Conservation (phyloP, 1,284 basidiomycete genomes). For the Malassezia obtusa region DNA sequence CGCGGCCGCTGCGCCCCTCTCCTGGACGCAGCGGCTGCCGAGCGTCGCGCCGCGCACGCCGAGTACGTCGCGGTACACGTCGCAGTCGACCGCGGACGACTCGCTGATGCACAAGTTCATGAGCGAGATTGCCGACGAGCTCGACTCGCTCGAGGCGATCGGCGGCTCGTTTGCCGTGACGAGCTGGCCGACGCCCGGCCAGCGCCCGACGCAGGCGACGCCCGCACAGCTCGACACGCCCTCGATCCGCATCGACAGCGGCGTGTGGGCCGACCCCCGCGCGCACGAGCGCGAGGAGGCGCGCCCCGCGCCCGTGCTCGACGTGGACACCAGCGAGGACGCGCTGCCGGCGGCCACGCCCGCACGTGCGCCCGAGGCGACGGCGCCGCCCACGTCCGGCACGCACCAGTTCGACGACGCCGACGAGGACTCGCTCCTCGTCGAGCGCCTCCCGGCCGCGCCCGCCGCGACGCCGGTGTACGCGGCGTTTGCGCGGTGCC, state of each 20-base stretch:
- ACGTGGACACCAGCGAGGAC: too few species aligned
- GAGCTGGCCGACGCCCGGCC: not conserved
- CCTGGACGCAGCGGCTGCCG: constrained; percentile 13
- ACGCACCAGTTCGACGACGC: constrained; percentile 52
- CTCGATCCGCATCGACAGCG: not conserved
- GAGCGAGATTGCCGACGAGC: constrained; percentile 67
- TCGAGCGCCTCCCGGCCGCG: constrained; percentile 24
- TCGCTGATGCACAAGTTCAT: constrained; percentile 67
- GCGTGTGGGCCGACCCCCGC: constrained; percentile 3
- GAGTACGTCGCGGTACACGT: not conserved
- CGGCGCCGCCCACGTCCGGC: not conserved
- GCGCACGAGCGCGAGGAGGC: not conserved
- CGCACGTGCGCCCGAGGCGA: not conserved
- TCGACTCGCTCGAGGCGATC: constrained; percentile 56
- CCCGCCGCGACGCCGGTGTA: constrained; percentile 7
- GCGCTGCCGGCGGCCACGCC: not conserved
- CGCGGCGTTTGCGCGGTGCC: constrained; percentile 11
- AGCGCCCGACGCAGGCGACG: not conserved
- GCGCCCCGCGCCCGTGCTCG: not conserved
- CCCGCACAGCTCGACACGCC: not conserved
- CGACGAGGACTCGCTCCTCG: constrained; percentile 51
- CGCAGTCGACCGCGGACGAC: constrained; percentile 47
- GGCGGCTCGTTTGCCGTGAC: constrained; percentile 1
- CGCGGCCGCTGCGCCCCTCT: not conserved
- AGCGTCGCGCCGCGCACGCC: not conserved